Conservation (phyloP, 495 filamentous ascomycete genomes). For the Aspergillus biplanus region DNA sequence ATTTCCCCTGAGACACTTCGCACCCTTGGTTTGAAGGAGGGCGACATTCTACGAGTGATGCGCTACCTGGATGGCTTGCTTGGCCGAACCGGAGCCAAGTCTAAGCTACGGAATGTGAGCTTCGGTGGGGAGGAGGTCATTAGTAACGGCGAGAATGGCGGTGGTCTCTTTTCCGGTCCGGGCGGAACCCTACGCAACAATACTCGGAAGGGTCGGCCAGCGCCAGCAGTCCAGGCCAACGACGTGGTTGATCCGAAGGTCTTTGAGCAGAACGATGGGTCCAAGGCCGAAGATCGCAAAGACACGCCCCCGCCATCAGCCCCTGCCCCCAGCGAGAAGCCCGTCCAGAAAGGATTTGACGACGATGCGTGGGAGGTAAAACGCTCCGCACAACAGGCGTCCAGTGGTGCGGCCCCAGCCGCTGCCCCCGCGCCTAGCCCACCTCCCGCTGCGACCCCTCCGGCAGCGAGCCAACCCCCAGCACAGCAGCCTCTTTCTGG, state of each 20-base stretch:
- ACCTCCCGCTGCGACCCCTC: constrained; percentile 15
- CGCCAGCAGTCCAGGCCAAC: constrained; percentile 79
- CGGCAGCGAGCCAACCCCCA: constrained; percentile 41
- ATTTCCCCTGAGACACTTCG: constrained; percentile 80
- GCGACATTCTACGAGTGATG: constrained; percentile 94
- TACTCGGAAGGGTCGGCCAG: constrained; percentile 88
- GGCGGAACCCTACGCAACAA: constrained; percentile 90
- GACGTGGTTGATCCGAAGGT: constrained; percentile 87
- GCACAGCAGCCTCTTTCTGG: constrained; percentile 63
- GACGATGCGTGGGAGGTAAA: constrained; percentile 98
- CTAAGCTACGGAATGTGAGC: constrained; percentile 63
- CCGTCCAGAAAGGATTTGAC: constrained; percentile 73
- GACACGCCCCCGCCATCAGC: constrained; percentile 47
- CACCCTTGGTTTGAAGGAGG: constrained; percentile 88
- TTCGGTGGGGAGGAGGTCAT: constrained; percentile 61
- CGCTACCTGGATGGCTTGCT: constrained; percentile 84
- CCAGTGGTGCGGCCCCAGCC: constrained; percentile 12
- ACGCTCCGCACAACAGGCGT: constrained; percentile 67
- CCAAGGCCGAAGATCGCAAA: constrained; percentile 50
- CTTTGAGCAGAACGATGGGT: constrained; percentile 65
- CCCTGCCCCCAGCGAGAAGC: constrained; percentile 44
- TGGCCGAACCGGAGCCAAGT: constrained; percentile 61
- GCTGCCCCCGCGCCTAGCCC: constrained; percentile 34
- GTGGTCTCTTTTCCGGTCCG: constrained; percentile 88
- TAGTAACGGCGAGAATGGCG: constrained; percentile 55